Conservation (phyloP, 2,329 filamentous ascomycete genomes). For the Clonostachys sp. region DNA sequence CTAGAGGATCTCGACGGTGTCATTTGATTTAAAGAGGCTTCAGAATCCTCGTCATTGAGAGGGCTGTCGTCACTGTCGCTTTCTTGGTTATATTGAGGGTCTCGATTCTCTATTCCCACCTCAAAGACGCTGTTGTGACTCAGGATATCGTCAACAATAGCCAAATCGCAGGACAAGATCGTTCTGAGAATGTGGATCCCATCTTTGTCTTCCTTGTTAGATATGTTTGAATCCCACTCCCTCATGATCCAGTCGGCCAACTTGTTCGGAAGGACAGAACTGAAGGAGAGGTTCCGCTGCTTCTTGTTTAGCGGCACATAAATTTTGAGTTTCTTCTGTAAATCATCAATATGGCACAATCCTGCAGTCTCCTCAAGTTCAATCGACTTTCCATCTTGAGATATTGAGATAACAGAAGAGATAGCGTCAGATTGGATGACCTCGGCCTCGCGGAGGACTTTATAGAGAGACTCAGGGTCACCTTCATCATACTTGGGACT, state of each 20-base stretch:
- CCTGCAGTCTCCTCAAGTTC: slow-evolving; percentile 9
- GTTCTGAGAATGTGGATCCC: neutral
- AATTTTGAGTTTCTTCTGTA: slow-evolving; percentile 9
- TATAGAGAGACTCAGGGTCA: too few relatives aligned
- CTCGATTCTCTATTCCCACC: too few relatives aligned
- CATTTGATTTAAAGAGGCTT: too few relatives aligned
- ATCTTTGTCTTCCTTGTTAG: neutral
- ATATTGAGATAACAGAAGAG: slow-evolving; percentile 14
- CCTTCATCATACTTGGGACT: too few relatives aligned
- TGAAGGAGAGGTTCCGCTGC: slow-evolving; percentile 7
- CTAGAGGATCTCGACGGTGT: too few relatives aligned
- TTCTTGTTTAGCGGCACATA: slow-evolving; percentile 21
- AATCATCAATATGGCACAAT: slow-evolving; percentile 21
- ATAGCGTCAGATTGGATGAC: slow-evolving; percentile 23
- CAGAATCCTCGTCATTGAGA: too few relatives aligned
- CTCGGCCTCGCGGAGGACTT: slow-evolving; percentile 4
- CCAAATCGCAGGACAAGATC: neutral
- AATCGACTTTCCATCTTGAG: slow-evolving; percentile 13
- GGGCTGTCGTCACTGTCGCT: too few relatives aligned
- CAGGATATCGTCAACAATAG: neutral
- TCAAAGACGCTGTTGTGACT: neutral
- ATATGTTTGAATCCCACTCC: neutral
- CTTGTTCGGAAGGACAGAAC: neutral
- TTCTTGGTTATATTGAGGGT: too few relatives aligned
- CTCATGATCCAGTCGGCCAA: neutral